These are phyloP conservation scores for Microsporum audouinii DNA, from an alignment of 2,329 filamentous ascomycete species.

Conservation along the genomic window DNA sequence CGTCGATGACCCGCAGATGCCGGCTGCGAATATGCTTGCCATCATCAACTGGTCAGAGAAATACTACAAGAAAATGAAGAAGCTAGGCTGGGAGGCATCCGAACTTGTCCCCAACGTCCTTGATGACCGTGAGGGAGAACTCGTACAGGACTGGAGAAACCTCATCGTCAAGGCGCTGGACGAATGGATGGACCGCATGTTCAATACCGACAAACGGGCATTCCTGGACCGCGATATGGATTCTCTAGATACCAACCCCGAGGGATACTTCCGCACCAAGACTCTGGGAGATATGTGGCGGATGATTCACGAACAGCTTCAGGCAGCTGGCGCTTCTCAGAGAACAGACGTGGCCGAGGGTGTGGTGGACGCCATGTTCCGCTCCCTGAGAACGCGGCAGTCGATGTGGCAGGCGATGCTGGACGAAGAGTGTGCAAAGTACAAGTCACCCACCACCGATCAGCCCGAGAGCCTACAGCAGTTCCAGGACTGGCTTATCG, in stretches of 20 bases:
- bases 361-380: constrained; percentile 91
- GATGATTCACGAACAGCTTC: constrained; percentile 88
- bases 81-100: constrained; percentile 65
- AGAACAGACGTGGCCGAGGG: constrained; percentile 87
- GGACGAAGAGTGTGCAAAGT: constrained; percentile 70
- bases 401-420: constrained; percentile 77
- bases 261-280: constrained; percentile 83
- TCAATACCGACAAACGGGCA: constrained; percentile 65
- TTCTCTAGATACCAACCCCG: constrained; percentile 75
- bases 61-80: constrained; percentile 92
- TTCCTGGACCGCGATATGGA: constrained; percentile 68
- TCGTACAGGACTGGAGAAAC: constrained; percentile 85
- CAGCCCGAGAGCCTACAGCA: constrained; percentile 59
- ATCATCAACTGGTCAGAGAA: constrained; percentile 93
- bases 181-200: constrained; percentile 95
- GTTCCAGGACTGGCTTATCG: constrained; percentile 81
- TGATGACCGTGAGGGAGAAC: constrained; percentile 77
- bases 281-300: constrained; percentile 93
- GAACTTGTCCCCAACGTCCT: constrained; percentile 78
- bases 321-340: constrained; percentile 71
- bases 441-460: constrained; percentile 43
- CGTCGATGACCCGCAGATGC: constrained; percentile 75
- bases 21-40: constrained; percentile 73
- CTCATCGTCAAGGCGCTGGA: constrained; percentile 93
- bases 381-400: constrained; percentile 71